Conservation (phyloP, 371 early-diverging fungal species). For the Gilbertella persicaria region DNA sequence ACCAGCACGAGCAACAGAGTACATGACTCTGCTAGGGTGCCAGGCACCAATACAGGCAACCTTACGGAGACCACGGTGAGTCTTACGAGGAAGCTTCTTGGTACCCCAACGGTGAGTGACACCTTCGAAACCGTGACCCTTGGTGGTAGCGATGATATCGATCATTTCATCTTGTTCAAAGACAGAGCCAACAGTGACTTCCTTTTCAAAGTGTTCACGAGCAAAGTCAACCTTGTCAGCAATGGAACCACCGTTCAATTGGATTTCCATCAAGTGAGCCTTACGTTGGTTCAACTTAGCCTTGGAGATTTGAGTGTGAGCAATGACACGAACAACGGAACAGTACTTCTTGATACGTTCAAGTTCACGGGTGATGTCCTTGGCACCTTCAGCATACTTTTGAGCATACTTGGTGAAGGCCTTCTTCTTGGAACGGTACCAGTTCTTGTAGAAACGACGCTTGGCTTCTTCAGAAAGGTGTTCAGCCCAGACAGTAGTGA, state of each 20-base stretch:
- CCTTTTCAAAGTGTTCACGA: constrained; percentile 97
- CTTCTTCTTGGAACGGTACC: constrained; percentile 99
- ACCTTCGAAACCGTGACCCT: constrained; percentile 99
- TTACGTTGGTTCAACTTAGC: constrained; percentile 98
- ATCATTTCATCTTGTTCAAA: constrained; percentile 99
- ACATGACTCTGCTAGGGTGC: constrained; percentile 99
- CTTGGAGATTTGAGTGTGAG: constrained; percentile 98
- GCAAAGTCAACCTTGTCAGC: constrained; percentile 99
- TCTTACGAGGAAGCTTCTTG: constrained; percentile 99
- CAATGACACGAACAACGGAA: constrained; percentile 97
- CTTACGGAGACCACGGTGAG: constrained; percentile 99
- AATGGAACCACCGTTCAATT: constrained; percentile 99
- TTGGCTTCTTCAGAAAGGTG: constrained; percentile 97
- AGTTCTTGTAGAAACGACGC: constrained; percentile 99
- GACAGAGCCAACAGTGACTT: constrained; percentile 86
- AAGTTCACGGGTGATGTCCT: constrained; percentile 90
- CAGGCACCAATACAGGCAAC: constrained; percentile 99
- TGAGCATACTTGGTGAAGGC: constrained; percentile 98
- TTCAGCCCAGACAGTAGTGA: constrained; percentile 99
- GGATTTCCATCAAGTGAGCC: constrained; percentile 99
- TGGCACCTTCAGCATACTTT: constrained; percentile 92
- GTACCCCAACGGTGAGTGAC: constrained; percentile 99
- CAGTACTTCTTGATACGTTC: constrained; percentile 99
- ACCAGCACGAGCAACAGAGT: constrained; percentile 99
- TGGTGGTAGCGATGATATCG: constrained; percentile 99